These are phyloP conservation scores for Stenocarpella maydis DNA, from an alignment of 2,329 filamentous ascomycete genomes.

Conservation along the genomic window DNA sequence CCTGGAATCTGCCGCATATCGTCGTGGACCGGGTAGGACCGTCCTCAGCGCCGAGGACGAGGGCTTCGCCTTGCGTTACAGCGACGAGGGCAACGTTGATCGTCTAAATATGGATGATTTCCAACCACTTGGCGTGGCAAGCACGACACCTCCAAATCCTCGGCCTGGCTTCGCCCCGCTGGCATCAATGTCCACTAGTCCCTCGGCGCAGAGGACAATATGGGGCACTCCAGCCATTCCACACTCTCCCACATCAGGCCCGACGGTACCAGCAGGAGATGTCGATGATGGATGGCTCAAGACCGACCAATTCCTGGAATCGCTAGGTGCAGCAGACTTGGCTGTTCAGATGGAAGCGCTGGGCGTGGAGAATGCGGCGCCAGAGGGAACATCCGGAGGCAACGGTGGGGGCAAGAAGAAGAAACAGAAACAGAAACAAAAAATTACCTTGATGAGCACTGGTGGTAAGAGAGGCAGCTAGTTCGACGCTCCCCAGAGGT, in stretches of 20 bases:
- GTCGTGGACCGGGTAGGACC: slow-evolving; percentile 54
- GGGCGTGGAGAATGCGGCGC: slow-evolving; percentile 46
- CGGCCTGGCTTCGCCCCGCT: slow-evolving; percentile 72
- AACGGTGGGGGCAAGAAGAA: slow-evolving; percentile 45
- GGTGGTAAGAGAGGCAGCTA: slow-evolving; percentile 60
- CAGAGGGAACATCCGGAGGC: slow-evolving; percentile 36
- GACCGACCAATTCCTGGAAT: slow-evolving; percentile 78
- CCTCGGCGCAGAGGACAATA: slow-evolving; percentile 78
- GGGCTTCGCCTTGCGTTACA: slow-evolving; percentile 43
- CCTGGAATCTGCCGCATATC: slow-evolving; percentile 75
- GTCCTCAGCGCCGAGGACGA: slow-evolving; percentile 51
- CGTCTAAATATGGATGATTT: slow-evolving; percentile 68
- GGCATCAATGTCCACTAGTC: slow-evolving; percentile 82
- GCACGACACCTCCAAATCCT: slow-evolving; percentile 64
- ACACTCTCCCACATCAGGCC: slow-evolving; percentile 61
- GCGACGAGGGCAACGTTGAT: slow-evolving; percentile 42
- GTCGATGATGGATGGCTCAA: slow-evolving; percentile 85
- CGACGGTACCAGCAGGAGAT: slow-evolving; percentile 43
- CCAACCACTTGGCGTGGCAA: slow-evolving; percentile 63
- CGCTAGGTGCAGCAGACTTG: slow-evolving; percentile 69
- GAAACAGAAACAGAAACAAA: slow-evolving; percentile 76
- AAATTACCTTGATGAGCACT: slow-evolving; percentile 77
- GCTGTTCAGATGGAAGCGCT: slow-evolving; percentile 66
- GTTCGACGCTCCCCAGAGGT: neutral
- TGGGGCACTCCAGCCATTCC: slow-evolving; percentile 86